phyloP scores from a whole-genome alignment of 306 rosid species.

The Corylus americana region DNA sequence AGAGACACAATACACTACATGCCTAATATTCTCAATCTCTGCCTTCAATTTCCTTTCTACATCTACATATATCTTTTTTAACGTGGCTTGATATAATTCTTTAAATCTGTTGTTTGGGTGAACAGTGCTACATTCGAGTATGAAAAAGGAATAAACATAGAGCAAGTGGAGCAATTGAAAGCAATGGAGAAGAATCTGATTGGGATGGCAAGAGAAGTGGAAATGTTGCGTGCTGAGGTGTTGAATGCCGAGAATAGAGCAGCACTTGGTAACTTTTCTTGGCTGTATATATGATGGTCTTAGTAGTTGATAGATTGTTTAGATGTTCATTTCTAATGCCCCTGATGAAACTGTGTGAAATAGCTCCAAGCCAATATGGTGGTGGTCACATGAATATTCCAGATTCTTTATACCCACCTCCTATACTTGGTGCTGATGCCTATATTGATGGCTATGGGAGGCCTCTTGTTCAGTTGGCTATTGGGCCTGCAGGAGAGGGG shows the following conservation, averaged over 20 bases:
- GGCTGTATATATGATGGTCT: conserved; percentile 12
- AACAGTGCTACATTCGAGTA: conserved; percentile 64
- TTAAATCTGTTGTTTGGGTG: conserved; percentile 25
- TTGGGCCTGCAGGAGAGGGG: conserved; percentile 49
- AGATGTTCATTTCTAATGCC: conserved; percentile 31
- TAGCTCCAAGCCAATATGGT: conserved; percentile 50
- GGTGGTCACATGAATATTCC: conserved; percentile 28
- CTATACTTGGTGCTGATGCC: conserved; percentile 35
- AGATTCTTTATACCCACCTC: conserved; percentile 28
- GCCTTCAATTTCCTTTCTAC: not conserved
- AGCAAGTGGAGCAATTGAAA: conserved; percentile 70
- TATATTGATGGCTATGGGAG: conserved; percentile 50
- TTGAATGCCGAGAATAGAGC: conserved; percentile 59
- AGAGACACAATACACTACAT: not conserved
- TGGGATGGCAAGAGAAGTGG: conserved; percentile 80
- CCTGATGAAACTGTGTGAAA: conserved; percentile 8
- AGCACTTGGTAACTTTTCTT: conserved; percentile 55
- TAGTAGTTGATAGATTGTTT: conserved; percentile 11
- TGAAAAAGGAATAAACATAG: conserved; percentile 69
- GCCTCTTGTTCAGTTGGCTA: conserved; percentile 39
- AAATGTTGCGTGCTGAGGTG: conserved; percentile 64
- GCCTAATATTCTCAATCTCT: not conserved
- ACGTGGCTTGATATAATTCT: conserved; percentile 24
- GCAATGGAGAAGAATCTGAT: conserved; percentile 75
- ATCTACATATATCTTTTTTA: not conserved